These are phyloP conservation scores for Uncinocarpus reesii DNA, from an alignment of 2,329 filamentous ascomycete genomes.

Conservation along the genomic window DNA sequence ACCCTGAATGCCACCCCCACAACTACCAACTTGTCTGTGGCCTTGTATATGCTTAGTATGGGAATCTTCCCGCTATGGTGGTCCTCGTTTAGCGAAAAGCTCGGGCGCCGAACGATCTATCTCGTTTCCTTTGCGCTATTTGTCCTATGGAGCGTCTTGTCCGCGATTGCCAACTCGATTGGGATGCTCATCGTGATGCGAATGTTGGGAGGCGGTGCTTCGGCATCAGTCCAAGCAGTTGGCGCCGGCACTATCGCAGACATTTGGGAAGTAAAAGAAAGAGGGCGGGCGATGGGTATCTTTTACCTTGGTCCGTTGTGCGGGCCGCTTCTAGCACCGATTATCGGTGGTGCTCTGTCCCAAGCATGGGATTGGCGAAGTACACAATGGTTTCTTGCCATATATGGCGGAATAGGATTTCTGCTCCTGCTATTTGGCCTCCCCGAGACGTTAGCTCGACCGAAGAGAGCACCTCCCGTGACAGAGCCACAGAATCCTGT, in stretches of 20 bases:
- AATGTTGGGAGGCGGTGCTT: slow-evolving; percentile 61
- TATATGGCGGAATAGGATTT: slow-evolving; percentile 49
- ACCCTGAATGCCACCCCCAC: slow-evolving; percentile 55
- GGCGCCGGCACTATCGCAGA: slow-evolving; percentile 76
- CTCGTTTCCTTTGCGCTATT: slow-evolving; percentile 64
- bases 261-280: slow-evolving; percentile 62
- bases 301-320: slow-evolving; percentile 72
- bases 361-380: slow-evolving; percentile 62
- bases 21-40: slow-evolving; percentile 63
- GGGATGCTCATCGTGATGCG: slow-evolving; percentile 69
- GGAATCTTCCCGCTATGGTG: slow-evolving; percentile 79
- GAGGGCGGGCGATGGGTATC: slow-evolving; percentile 69
- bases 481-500: slow-evolving; percentile 14
- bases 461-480: slow-evolving; percentile 16
- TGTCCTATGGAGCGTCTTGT: slow-evolving; percentile 58
- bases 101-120: slow-evolving; percentile 68
- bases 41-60: slow-evolving; percentile 74
- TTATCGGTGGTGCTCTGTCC: slow-evolving; percentile 64
- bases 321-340: slow-evolving; percentile 64
- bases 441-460: slow-evolving; percentile 34
- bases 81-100: slow-evolving; percentile 65
- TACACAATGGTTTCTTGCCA: slow-evolving; percentile 66
- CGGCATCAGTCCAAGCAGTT: slow-evolving; percentile 71
- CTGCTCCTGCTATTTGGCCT: slow-evolving; percentile 35
- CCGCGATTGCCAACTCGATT: slow-evolving; percentile 59